Base-by-base conservation (phyloP, 306 rosid species). In the Sophora flavescens region DNA sequence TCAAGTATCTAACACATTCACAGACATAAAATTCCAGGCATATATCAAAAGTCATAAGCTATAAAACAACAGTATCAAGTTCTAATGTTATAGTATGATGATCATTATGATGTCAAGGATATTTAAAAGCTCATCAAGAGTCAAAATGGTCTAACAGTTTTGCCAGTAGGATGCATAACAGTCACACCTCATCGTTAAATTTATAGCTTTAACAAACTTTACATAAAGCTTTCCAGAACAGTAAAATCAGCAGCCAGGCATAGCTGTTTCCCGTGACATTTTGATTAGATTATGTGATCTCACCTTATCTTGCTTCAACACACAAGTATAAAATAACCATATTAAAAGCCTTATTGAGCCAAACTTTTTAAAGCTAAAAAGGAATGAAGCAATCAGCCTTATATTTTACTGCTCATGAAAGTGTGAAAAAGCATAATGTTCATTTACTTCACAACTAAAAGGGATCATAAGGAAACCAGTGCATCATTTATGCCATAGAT, bases 61-160 rank as follows among this genome's bases (percentile, higher is more conserved):
- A 78, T 12, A 78, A 58, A 63, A 71, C 42, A 53, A 22, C 2
- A 12, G 15, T 54, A 52, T 72, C 44, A 64, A 79, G 67, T 14
- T 22, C 6, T 0, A 6, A 12, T 63, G 14, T 54, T 80, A 32
- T 57, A 35, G 48, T 38, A 3, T 42, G 48, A 57, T 52, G 52
- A 74, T 28, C n/a, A 59, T 45, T 39, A 39, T 62, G 60, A 5
- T 72, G 18, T 56, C 53, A 72, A 57, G 3, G 47, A 33, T n/a
- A 35, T 54, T 72, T 32, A 33, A 73, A 44, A 45, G 69, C 35
- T 56, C 15, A 11, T 42, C 52, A 45, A 60, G 65, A 64, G 63
- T 72, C 84, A 65, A 57, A 56, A 44, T 64, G 35, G 35, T 26
- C 35, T 4, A 53, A 38, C 14, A 18, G 28, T 32, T 53, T 76